A percentile compares a stretch with the other conserved stretches of the same genome.
phyloP scores from a whole-genome alignment of 2,329 filamentous ascomycete genomes.

The Diaporthe ampelina region DNA sequence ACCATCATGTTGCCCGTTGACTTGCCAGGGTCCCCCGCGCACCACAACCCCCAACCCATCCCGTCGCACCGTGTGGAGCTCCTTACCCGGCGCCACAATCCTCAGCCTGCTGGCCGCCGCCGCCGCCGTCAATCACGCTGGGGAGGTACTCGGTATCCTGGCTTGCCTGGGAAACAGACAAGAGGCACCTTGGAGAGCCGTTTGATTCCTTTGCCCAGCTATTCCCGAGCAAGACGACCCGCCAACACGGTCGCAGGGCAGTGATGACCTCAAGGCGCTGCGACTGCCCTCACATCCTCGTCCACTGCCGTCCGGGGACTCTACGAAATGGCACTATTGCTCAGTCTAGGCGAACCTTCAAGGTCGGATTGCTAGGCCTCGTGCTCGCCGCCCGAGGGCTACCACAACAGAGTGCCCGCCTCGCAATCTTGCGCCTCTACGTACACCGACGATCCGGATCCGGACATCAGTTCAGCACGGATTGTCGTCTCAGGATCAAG shows the following conservation, averaged over 20 bases:
- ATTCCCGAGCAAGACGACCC: not conserved
- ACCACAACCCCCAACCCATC: not conserved
- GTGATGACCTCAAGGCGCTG: not conserved
- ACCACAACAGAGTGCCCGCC: not conserved
- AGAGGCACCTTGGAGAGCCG: not conserved
- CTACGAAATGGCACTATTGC: constrained; percentile 4
- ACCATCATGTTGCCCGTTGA: constrained; percentile 13
- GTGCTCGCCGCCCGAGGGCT: not conserved
- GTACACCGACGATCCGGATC: constrained; percentile 10
- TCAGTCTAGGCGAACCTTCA: constrained; percentile 26
- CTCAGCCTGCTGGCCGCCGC: too few relatives aligned
- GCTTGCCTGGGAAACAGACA: too few relatives aligned
- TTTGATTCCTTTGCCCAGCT: not conserved
- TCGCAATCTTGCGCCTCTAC: constrained; percentile 16
- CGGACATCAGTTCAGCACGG: not conserved
- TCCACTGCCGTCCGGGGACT: not conserved
- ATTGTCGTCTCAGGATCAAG: constrained; percentile 19
- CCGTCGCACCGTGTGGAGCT: constrained; percentile 1
- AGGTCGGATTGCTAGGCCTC: not conserved
- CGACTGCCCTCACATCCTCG: not conserved
- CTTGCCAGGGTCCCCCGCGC: constrained; percentile 6
- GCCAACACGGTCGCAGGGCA: not conserved
- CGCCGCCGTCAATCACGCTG: not conserved
- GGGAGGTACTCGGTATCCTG: not conserved
- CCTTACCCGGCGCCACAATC: not conserved